Evolutionary conservation across 2,329 filamentous ascomycete species (phyloP), one percentile per base, ranked within the genome.

Genomic region (Fusarium mundagurra): DNA sequence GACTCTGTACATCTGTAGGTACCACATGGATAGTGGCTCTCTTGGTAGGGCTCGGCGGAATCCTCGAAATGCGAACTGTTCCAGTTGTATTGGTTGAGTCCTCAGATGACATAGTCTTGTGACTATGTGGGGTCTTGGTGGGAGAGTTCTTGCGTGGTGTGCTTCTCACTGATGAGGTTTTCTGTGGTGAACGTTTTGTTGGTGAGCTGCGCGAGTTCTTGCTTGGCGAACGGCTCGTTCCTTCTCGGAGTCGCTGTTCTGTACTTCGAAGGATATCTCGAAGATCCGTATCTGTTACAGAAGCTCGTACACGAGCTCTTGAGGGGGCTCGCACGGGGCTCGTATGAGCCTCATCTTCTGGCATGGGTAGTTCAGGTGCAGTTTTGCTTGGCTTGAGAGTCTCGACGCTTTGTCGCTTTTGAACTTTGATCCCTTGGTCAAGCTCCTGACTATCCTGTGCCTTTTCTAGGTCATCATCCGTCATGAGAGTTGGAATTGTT

Each of bases 221-320:
- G 29, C 73, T 71, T 0, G 81, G 80, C 5, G 82, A 82, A 22
- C 64, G 69, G 27, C 76, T 80, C 16, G 64, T 76, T 8, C 84
- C 84, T 8, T 85, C 83, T 27, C 84, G 81, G 20, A 90, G 82
- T 16, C 88, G 82, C 80, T 86, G 82, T 33, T 89, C 88, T 3
- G 88, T 90, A 39, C 84, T 87, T 48, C 83, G 83, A 38, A 90
- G 80, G 34, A 90, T 90, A 67, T 86, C 82, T 3, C 84, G 82
- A 33, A 90, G 77, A 3, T 87, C 87, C 17, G 84, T 83, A 71
- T 89, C 88, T 1, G 87, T 80, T 27, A 71, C 74, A 6, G 77
- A 79, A 5, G 73, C 71, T 36, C 76, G 69, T 17, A 79, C 57
- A 36, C 73, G 76, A 11, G 74, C 69, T 53, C 69, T 72, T 11